phyloP scores from a whole-genome alignment of 2,329 filamentous ascomycete genomes.

The Sarocladium strictum region DNA sequence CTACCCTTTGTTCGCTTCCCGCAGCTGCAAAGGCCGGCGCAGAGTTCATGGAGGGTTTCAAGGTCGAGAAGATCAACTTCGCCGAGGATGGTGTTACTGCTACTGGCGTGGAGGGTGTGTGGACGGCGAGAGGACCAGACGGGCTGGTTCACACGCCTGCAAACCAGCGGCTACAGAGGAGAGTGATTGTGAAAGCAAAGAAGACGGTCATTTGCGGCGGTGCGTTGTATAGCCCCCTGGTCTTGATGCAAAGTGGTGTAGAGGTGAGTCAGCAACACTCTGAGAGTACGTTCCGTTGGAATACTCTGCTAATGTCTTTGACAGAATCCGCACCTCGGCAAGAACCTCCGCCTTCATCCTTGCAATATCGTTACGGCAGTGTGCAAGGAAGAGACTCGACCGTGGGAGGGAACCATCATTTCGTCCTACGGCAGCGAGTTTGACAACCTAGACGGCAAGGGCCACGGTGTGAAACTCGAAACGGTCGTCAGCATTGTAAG shows the following conservation, averaged over 20 bases:
- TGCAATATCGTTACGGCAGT: slow-evolving; percentile 52
- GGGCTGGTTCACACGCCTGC: slow-evolving; percentile 48
- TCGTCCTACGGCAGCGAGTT: slow-evolving; percentile 73
- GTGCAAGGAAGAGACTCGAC: slow-evolving; percentile 65
- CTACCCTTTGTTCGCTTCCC: slow-evolving; percentile 69
- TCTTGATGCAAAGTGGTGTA: slow-evolving; percentile 73
- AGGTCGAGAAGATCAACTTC: slow-evolving; percentile 66
- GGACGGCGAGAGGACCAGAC: slow-evolving; percentile 64
- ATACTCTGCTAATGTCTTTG: background rate
- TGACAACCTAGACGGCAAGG: slow-evolving; percentile 72
- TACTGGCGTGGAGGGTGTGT: slow-evolving; percentile 66
- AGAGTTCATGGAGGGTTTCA: slow-evolving; percentile 77
- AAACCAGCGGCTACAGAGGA: slow-evolving; percentile 44
- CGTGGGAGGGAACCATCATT: slow-evolving; percentile 71
- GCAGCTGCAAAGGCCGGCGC: slow-evolving; percentile 74
- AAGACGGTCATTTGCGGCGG: slow-evolving; percentile 76
- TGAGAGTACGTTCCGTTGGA: background rate
- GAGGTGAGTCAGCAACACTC: slow-evolving; percentile 38
- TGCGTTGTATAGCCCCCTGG: slow-evolving; percentile 67
- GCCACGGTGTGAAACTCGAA: slow-evolving; percentile 81
- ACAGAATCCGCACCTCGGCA: slow-evolving; percentile 72
- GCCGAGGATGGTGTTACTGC: slow-evolving; percentile 48
- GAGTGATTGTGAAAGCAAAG: slow-evolving; percentile 69
- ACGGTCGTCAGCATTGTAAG: slow-evolving; percentile 61
- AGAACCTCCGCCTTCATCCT: slow-evolving; percentile 77